Percentiles rank a stretch among this genome's conserved stretches.
These are phyloP conservation scores for Anisodus acutangulus DNA, from an alignment of 257 asterid genomes.

Conservation along the genomic window DNA sequence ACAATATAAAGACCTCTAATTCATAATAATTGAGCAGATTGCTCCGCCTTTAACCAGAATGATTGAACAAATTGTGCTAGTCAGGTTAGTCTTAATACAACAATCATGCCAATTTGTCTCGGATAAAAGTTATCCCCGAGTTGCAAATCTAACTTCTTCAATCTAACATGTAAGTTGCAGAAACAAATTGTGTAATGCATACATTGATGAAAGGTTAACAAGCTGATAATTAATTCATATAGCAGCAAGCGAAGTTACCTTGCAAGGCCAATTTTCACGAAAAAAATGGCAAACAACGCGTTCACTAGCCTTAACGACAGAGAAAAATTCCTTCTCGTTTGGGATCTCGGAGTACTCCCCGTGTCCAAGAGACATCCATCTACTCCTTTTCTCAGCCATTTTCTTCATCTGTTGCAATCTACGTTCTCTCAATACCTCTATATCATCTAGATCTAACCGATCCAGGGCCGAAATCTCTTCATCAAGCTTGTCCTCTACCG, in stretches of 20 bases:
- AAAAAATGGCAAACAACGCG: conserved; percentile 98
- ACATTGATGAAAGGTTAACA: too few species aligned
- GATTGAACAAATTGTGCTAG: too few species aligned
- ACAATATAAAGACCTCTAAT: background rate
- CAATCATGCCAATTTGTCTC: background rate
- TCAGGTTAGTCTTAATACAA: background rate
- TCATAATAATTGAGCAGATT: too few species aligned
- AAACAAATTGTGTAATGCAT: background rate
- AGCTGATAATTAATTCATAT: too few species aligned
- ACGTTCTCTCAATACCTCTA: conserved; percentile 85
- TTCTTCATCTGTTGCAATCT: conserved; percentile 97
- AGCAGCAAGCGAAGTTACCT: conserved; percentile 47
- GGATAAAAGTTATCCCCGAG: too few species aligned
- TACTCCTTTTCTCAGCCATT: conserved; percentile 93
- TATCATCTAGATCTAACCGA: conserved; percentile 77
- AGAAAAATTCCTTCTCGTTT: conserved; percentile 90
- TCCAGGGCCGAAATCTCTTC: conserved; percentile 86
- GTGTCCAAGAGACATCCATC: conserved; percentile 91
- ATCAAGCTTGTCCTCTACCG: conserved; percentile 94
- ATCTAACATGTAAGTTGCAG: too few species aligned
- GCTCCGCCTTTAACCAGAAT: too few species aligned
- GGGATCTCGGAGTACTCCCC: conserved; percentile 94
- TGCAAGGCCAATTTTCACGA: conserved; percentile 99
- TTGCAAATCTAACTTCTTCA: too few species aligned
- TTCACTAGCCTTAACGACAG: conserved; percentile 87